Conservation (phyloP, 1,284 basidiomycete species). For the Ustilago loliicola region DNA sequence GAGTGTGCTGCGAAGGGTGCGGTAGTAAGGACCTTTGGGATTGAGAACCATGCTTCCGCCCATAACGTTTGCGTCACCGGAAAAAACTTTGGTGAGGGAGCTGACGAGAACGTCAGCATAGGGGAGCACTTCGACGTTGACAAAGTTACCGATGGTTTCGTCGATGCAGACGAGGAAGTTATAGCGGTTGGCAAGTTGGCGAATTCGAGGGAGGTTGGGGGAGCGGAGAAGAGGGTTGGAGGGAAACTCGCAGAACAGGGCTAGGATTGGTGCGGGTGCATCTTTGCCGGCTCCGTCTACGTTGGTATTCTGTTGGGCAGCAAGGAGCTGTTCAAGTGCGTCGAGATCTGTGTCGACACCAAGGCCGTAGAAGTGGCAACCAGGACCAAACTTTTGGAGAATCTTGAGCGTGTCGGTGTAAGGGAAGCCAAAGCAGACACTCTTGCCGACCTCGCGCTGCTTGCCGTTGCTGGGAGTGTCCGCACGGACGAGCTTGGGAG, state of each 20-base stretch:
- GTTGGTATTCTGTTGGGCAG: conserved; percentile 64
- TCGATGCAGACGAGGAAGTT: conserved; percentile 91
- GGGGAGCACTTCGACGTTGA: conserved; percentile 92
- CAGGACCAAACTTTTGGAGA: conserved; percentile 95
- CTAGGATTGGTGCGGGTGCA: conserved; percentile 70
- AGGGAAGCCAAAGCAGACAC: conserved; percentile 79
- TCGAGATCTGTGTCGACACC: conserved; percentile 84
- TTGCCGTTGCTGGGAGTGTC: neutral
- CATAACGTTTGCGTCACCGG: conserved; percentile 96
- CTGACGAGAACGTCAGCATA: conserved; percentile 94
- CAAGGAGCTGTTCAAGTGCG: conserved; percentile 78
- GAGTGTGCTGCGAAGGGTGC: conserved; percentile 77
- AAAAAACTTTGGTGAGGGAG: conserved; percentile 94
- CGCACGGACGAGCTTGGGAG: conserved; percentile 20
- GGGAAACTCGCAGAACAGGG: conserved; percentile 83
- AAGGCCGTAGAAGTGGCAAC: conserved; percentile 88
- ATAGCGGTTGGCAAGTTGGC: conserved; percentile 86
- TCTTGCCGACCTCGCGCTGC: conserved; percentile 49
- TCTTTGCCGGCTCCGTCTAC: conserved; percentile 68
- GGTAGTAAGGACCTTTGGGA: conserved; percentile 80
- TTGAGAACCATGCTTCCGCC: conserved; percentile 83
- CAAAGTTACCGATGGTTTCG: conserved; percentile 95
- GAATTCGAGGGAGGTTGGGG: conserved; percentile 82
- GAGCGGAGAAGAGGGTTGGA: conserved; percentile 92
- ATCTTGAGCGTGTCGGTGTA: conserved; percentile 98